Base-by-base conservation (phyloP, 208 protist genomes). In the Naegleria fowleri region DNA sequence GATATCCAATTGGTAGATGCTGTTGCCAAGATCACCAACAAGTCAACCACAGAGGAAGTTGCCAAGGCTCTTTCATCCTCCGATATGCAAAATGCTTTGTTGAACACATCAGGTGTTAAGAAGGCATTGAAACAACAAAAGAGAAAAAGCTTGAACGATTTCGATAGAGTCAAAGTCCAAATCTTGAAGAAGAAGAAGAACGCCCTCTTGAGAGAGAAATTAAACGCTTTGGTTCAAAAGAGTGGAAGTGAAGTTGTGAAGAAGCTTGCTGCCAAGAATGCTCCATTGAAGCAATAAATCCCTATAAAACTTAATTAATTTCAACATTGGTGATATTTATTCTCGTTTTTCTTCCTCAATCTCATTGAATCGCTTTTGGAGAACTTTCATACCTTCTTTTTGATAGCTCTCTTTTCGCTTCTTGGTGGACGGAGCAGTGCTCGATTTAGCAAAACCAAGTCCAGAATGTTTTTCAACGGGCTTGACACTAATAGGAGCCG, bases 101-200 rank as follows among this genome's bases (percentile, higher is more conserved):
- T 39, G 36, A 22, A 0, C n/a, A 39, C 38, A n/a, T 13, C 39
- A 19, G 0, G 7, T 39, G 86, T 39, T 43, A 43, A 38, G 29
- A 55, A 55, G n/a, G 5, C 16, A 6, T 16, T 43, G 13, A 52
- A 40, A 15, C 9, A 25, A 83, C 7, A 55, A 25, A 83, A 41
- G 40, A 76, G 40, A 83, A 0, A 39, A 29, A 51, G 22, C 13
- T 52, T 90, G 39, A 90, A 7, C 41, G 86, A 90, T 90, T 90
- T 90, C 40, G 86, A 83, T 90, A 76, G 86, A 76, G 13, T 90
- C 40, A 90, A 90, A 19, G 86, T 51, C 55, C n/a, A 51, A 48
- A 16, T 55, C 38, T 85, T 43, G 36, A 85, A 85, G 79, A 39
- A 85, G n/a, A 39, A 85, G 36, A 85, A 85, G 79, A 85, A 43